These are phyloP conservation scores for Paraglomus occultum DNA, from an alignment of 192 early-diverging fungal species.

Conservation along the genomic window DNA sequence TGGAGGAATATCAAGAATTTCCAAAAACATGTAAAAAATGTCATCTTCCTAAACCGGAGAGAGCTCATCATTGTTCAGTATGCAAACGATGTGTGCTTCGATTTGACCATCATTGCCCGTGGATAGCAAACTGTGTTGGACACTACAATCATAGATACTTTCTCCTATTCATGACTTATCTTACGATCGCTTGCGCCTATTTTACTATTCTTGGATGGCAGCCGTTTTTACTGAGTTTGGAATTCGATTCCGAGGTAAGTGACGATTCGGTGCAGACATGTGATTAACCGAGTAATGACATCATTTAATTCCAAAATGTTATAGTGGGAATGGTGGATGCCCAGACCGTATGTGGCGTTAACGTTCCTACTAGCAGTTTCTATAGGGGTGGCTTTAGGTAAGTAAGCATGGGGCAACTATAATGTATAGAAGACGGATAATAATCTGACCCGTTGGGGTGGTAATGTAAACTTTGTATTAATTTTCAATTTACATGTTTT, in stretches of 20 bases:
- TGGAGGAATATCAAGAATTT: conserved; percentile 45
- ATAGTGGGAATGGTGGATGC: conserved; percentile 56
- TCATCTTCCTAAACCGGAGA: conserved; percentile 70
- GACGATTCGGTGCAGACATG: not conserved
- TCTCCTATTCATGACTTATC: conserved; percentile 65
- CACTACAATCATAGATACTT: conserved; percentile 75
- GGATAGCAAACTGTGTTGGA: conserved; percentile 82
- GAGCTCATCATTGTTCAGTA: conserved; percentile 77
- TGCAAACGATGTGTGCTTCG: conserved; percentile 73
- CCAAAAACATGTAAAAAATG: conserved; percentile 42
- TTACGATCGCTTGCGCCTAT: conserved; percentile 47
- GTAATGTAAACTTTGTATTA: not conserved
- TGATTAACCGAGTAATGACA: not conserved
- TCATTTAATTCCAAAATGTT: conserved; percentile 5
- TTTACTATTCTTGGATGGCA: conserved; percentile 45
- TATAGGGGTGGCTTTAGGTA: conserved; percentile 51
- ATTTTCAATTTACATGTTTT: not conserved
- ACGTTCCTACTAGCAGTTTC: conserved; percentile 50
- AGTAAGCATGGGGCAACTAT: conserved; percentile 21
- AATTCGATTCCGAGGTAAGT: conserved; percentile 41
- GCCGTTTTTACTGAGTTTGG: conserved; percentile 48
- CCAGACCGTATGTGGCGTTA: conserved; percentile 50
- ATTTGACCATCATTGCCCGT: conserved; percentile 81
- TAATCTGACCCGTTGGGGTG: not conserved
- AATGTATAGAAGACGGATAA: too few relatives aligned